Conservation (phyloP, 208 protist species). For the Leishmania braziliensis region DNA sequence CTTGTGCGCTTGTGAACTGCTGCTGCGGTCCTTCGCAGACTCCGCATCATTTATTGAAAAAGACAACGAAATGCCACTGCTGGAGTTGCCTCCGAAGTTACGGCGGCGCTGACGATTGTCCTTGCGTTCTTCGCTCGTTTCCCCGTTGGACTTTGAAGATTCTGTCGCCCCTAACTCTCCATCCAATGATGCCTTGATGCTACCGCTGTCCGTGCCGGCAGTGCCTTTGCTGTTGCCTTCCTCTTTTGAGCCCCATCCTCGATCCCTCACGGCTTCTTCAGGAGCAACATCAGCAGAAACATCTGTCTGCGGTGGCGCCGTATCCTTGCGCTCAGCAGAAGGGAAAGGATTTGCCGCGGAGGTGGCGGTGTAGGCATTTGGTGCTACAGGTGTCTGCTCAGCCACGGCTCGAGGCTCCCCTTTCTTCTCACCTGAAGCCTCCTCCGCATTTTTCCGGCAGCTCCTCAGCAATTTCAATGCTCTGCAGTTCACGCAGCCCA, state of each 20-base stretch:
- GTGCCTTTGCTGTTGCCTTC: neutral
- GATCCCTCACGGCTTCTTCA: neutral
- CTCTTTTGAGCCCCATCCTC: neutral
- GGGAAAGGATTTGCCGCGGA: neutral
- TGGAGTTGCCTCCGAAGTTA: neutral
- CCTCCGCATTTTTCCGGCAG: slow-evolving; percentile 10
- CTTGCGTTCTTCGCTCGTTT: neutral
- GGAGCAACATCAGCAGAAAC: neutral
- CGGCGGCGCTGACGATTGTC: neutral
- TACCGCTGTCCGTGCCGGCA: neutral
- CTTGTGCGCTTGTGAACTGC: neutral
- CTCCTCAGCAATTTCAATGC: slow-evolving; percentile 6
- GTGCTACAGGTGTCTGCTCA: neutral
- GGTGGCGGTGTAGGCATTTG: neutral
- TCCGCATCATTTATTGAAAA: neutral
- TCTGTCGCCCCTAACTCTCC: neutral
- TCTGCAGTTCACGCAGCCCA: slow-evolving; percentile 27
- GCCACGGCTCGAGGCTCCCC: slow-evolving; percentile 14
- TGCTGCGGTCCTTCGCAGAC: neutral
- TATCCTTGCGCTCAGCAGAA: neutral
- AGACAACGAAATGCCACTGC: neutral
- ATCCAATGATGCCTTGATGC: neutral
- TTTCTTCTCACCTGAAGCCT: slow-evolving; percentile 11
- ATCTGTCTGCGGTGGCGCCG: neutral
- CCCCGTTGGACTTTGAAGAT: neutral